A percentile compares a stretch with the other conserved stretches of the same genome.
These are phyloP conservation scores for Saturnispora hagleri DNA, from an alignment of 805 yeast species.

Conservation along the genomic window DNA sequence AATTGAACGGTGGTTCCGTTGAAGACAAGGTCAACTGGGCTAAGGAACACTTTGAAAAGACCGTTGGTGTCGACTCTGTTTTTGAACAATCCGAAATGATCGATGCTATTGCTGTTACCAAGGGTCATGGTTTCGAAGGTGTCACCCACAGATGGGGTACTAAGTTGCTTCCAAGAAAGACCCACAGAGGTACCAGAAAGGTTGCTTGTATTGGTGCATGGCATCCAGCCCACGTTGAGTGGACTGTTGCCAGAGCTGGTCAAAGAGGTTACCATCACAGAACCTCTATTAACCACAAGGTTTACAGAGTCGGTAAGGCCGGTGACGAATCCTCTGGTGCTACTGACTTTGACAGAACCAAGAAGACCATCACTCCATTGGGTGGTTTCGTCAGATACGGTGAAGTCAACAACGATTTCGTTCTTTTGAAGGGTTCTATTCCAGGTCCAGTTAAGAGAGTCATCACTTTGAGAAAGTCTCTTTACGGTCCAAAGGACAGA, in stretches of 20 bases:
- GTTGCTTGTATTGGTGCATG: constrained; percentile 99
- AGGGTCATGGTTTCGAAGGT: constrained; percentile 99
- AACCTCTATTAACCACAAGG: constrained; percentile 99
- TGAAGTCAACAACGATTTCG: constrained; percentile 93
- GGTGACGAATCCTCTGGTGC: constrained; percentile 92
- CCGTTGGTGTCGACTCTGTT: constrained; percentile 90
- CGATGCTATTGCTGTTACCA: constrained; percentile 98
- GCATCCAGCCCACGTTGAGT: constrained; percentile 99
- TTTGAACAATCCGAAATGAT: constrained; percentile 98
- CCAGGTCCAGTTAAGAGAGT: constrained; percentile 99
- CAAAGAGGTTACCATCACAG: constrained; percentile 99
- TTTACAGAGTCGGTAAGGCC: constrained; percentile 98
- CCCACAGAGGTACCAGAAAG: constrained; percentile 99
- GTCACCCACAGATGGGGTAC: constrained; percentile 99
- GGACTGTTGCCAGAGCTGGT: constrained; percentile 99
- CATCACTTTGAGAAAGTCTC: constrained; percentile 96
- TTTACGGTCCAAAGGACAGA: constrained; percentile 96
- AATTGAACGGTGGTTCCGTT: constrained; percentile 98
- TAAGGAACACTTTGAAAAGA: constrained; percentile 97
- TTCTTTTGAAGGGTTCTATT: constrained; percentile 95
- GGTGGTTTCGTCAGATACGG: constrained; percentile 99
- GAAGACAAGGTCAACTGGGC: constrained; percentile 99
- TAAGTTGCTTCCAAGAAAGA: constrained; percentile 99
- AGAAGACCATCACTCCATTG: constrained; percentile 98
- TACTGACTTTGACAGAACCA: constrained; percentile 98